Base-by-base conservation (phyloP, 257 asterid species). In the Gynochthodes officinalis region DNA sequence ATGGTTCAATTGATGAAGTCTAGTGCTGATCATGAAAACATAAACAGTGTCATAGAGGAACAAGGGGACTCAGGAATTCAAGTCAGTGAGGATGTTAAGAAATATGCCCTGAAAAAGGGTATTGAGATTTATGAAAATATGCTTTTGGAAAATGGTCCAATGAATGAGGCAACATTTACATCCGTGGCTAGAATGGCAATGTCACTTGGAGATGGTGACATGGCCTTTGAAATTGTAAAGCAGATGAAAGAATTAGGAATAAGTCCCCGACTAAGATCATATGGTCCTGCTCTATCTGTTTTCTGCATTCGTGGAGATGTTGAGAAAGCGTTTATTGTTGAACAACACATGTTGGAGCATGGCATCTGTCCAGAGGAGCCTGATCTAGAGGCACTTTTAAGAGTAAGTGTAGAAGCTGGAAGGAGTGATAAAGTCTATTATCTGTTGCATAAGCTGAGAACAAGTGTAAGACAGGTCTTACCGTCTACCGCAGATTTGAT, bases 101-200 rank as follows among this genome's bases (percentile, higher is more conserved):
- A 72, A 40, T 78, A 78, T 52, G 93, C 96, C 16, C 81, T 92
- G 37, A 52, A 73, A 32, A 88, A 76, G 78, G 98, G 98, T 55
- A 87, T 88, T 70, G 91, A 90, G 70, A 84, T 92, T 59, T 89
- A 86, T 48, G 72, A 84, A 39, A 73, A 74, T 52, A 88, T 88
- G 94, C 79, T 76, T n/a, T 59, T 43, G 65, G 90, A 90, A 52
- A 83, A 92, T 16, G 85, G 88, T 58, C 84, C 82, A 12, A 85
- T 88, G 90, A 90, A 90, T 70, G 98, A 92, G 80, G 95, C 98
- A 9, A 88, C 86, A 23, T 81, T 90, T 27, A 92, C 98, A 8
- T 87, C 94, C 19, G 89, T 90, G 55, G 96, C 98, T 1, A 87
- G 98, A 82, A 85, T 92, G 92, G 92, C 96, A 10, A 84, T 87